Conservation (phyloP, 306 rosid genomes). For the Sicyos baderoa region DNA sequence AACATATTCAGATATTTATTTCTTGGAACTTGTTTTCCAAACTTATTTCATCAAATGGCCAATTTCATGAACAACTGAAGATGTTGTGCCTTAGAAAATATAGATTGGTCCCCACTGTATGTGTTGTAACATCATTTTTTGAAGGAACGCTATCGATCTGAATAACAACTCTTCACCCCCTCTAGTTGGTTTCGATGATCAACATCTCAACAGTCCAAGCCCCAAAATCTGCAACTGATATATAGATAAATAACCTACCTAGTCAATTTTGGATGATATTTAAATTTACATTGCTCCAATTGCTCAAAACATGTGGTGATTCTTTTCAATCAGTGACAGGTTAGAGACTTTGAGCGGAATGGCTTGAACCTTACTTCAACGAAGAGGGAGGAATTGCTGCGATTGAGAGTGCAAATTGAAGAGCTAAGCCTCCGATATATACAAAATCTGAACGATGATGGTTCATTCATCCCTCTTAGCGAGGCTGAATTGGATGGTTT, state of each 20-base stretch:
- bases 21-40: neutral
- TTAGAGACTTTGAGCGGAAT: conserved; percentile 84
- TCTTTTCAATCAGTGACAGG: conserved; percentile 92
- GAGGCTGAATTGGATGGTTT: conserved; percentile 76
- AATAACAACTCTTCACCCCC: neutral
- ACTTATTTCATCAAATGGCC: neutral
- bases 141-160: neutral
- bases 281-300: conserved; percentile 12
- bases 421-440: conserved; percentile 64
- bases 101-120: neutral
- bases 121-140: neutral
- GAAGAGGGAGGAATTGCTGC: conserved; percentile 76
- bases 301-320: conserved; percentile 45
- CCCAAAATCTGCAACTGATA: too few relatives aligned
- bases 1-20: neutral
- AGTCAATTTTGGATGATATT: conserved; percentile 1
- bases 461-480: conserved; percentile 44
- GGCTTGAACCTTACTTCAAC: conserved; percentile 82
- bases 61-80: neutral
- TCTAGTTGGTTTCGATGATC: too few relatives aligned
- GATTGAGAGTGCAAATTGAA: conserved; percentile 59
- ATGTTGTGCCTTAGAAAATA: neutral
- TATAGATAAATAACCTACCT: neutral
- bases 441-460: conserved; percentile 62
- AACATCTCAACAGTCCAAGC: too few relatives aligned